phyloP scores from a whole-genome alignment of 805 yeast species.

The Saccharomycopsis fodiens region DNA sequence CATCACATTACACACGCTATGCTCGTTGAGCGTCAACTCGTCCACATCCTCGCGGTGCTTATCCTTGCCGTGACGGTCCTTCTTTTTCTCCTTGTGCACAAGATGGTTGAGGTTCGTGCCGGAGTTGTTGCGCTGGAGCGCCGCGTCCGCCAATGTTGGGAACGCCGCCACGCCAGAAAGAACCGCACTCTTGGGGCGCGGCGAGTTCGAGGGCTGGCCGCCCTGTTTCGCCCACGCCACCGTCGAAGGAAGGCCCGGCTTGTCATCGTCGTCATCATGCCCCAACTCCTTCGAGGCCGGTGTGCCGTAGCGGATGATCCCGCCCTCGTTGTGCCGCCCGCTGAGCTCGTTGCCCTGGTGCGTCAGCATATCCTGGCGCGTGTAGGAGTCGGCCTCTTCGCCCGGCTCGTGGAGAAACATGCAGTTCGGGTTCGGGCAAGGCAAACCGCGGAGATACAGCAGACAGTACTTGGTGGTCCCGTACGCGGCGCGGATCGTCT shows the following conservation, averaged over 20 bases:
- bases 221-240: constrained; percentile 54
- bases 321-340: constrained; percentile 23
- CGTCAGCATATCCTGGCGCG: constrained; percentile 70
- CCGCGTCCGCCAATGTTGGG: constrained; percentile 48
- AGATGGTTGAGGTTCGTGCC: constrained; percentile 20
- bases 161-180: constrained; percentile 44
- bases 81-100: constrained; percentile 25
- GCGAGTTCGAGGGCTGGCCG: constrained; percentile 22
- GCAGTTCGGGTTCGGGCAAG: constrained; percentile 97
- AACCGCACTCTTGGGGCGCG: constrained; percentile 21
- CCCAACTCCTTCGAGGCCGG: constrained; percentile 13
- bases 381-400: constrained; percentile 96
- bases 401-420: constrained; percentile 99
- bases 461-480: constrained; percentile 99
- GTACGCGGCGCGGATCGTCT: constrained; percentile 86
- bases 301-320: constrained; percentile 29
- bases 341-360: constrained; percentile 57
- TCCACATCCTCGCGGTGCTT: constrained; percentile 34
- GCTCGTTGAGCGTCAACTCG: constrained; percentile 42
- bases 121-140: constrained; percentile 30
- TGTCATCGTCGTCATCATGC: constrained; percentile 4
- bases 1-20: constrained; percentile 38
- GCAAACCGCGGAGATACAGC: constrained; percentile 88
- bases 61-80: constrained; percentile 21
- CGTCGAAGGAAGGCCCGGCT: constrained; percentile 57